A percentile compares a stretch with the other conserved stretches of the same genome.
These are phyloP conservation scores for Cercis canadensis DNA, from an alignment of 306 rosid species.

Conservation along the genomic window DNA sequence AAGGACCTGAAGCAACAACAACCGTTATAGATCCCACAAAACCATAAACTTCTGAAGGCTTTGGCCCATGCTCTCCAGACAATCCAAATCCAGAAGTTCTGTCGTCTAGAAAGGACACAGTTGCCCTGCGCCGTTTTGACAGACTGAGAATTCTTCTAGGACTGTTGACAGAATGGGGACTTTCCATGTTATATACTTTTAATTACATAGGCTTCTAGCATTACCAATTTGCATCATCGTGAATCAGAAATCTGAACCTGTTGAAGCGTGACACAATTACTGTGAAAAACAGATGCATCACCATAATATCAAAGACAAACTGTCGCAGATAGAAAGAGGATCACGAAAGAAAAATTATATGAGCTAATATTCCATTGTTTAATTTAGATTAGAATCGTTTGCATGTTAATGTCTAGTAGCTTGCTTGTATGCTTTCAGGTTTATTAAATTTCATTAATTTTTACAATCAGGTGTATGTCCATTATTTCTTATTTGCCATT, in stretches of 20 bases:
- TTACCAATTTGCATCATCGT: not conserved
- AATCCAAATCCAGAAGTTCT: conserved; percentile 60
- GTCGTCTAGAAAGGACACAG: conserved; percentile 56
- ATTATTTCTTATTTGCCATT: not conserved
- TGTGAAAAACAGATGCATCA: not conserved
- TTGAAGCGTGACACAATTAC: not conserved
- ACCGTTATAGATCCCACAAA: conserved; percentile 89
- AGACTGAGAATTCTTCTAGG: conserved; percentile 83
- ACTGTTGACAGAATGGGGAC: conserved; percentile 74
- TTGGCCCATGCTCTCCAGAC: conserved; percentile 80
- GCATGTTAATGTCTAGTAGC: not conserved
- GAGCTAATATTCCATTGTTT: not conserved
- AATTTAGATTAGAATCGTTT: not conserved
- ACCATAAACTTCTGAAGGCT: conserved; percentile 91
- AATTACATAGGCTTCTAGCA: conserved; percentile 9
- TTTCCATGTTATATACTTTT: conserved; percentile 63
- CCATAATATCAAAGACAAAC: not conserved
- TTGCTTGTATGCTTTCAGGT: not conserved
- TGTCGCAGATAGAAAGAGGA: not conserved
- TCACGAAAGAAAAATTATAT: not conserved
- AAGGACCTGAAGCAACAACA: conserved; percentile 72
- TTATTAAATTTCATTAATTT: too few relatives aligned
- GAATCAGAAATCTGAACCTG: not conserved
- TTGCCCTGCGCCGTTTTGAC: conserved; percentile 60
- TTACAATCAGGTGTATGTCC: not conserved